Base-by-base conservation (phyloP, 495 filamentous ascomycete genomes). In the Penicillium turbatum region DNA sequence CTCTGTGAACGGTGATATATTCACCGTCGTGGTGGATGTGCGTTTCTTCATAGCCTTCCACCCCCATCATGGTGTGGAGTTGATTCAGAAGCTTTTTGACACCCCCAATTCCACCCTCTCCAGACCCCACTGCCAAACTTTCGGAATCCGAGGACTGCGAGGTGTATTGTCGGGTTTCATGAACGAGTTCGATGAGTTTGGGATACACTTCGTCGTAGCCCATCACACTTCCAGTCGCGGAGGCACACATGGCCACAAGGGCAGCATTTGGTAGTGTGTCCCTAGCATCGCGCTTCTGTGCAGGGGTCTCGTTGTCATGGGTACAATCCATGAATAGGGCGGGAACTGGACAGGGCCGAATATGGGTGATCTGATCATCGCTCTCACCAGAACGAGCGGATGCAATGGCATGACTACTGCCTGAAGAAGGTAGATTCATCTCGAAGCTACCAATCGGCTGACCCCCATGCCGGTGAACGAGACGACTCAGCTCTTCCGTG, bases 321-420 rank as follows among this genome's bases (percentile, higher is more conserved):
- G 95, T 99, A 67, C 95, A 99, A 63, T 99, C 95, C 90, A 96
- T 96, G 70, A 99, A 97, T 1, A 99, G 75, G 3, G 93, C 95
- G 44, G 96, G 91, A 0, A 96, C 88, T 0, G 90, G 89, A 10
- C 82, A 86, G 19, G 84, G 82, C 32, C 86, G 87, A 66, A 97
- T 90, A 45, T 77, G 82, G 39, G 83, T 85, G 37, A 92, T 78
- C 24, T 82, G 76, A 63, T 90, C 85, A 29, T 74, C 66, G 3
- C 61, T 59, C 16, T 63, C 62, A 30, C 81, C 79, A 53, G 57
- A 64, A 26, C 64, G 66, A 0, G 66, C 62, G 29, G 70, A 70
- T 6, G 68, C 63, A 56, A 78, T 74, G 5, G 69, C 67, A 24
- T 73, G 70, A 30, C 63, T 61, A 43, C 69, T 74, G 6, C 72